Base-by-base conservation (phyloP, 371 early-diverging fungal genomes). In the Mucor irregularis region DNA sequence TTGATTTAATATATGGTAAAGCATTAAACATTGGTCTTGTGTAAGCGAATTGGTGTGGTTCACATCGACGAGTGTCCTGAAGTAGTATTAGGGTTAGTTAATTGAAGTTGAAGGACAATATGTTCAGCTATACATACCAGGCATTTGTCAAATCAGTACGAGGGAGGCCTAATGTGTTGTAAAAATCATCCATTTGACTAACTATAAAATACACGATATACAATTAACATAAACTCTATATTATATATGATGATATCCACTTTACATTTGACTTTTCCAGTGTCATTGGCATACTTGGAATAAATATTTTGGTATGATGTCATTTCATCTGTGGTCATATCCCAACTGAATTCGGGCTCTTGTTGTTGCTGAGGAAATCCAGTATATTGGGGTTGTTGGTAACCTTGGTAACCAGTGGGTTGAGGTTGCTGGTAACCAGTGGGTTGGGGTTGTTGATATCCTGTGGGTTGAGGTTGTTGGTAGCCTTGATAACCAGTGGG, bases 291-390 rank as follows among this genome's bases (percentile, higher is more conserved):
- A 56, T 84, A 80, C 52, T 81, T 84, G 24, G 69, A 54, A 62
- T 82, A 86, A 35, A 84, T 81, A 42, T 76, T 77, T 64, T 88
- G 87, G 61, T 87, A 90, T 47, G 83, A 77, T 25, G 81, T 64
- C 60, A 87, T 82, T 56, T 88, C 90, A 19, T 82, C 76, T 0
- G 85, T 73, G 7, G 90, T 82, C 66, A 90, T 85, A 51, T 86
- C 88, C 91, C 91, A 90, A 35, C 85, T 80, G 58, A 87, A 87
- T 51, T 86, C 84, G 31, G 71, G 62, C 14, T 57, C 55, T 54
- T 33, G 56, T 21, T 46, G 57, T 29, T 73, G 64, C 30, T 58
- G 55, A 30, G 58, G 65, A 47, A 53, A 68, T 1, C 73, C 68
- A 21, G 77, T 71, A 8, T 69, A 69, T 44, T 73, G 80, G 13